A percentile compares a stretch with the other conserved stretches of the same genome.
phyloP scores from a whole-genome alignment of 148 eudicot genomes.

The Vaccinium macrocarpon region DNA sequence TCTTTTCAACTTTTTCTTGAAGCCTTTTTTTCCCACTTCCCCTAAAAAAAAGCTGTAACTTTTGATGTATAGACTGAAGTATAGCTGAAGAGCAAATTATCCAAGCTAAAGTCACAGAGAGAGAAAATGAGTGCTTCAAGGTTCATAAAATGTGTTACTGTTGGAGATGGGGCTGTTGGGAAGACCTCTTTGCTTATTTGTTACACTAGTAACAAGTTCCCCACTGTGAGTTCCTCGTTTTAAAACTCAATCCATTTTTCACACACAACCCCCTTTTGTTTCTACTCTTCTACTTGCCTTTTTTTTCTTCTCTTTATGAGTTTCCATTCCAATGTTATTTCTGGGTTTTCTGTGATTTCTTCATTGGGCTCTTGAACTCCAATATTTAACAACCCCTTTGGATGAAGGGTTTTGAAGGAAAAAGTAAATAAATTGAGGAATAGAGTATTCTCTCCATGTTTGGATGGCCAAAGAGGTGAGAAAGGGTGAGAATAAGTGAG shows the following conservation, averaged over 20 bases:
- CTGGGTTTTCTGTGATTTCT: conserved; percentile 16
- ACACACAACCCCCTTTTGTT: background rate
- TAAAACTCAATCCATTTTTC: background rate
- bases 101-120: background rate
- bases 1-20: conserved; percentile 8
- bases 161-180: conserved; percentile 99
- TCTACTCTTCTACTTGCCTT: background rate
- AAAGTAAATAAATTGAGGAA: too few relatives aligned
- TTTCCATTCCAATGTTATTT: background rate
- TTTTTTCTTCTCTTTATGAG: conserved; percentile 4
- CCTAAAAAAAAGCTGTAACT: background rate
- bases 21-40: background rate
- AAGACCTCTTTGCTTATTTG: conserved; percentile 97
- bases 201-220: conserved; percentile 96
- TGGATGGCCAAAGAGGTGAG: too few relatives aligned
- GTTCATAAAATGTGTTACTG: conserved; percentile 98
- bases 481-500: too few relatives aligned
- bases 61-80: background rate
- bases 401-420: too few relatives aligned
- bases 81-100: conserved; percentile 6
- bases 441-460: too few relatives aligned
- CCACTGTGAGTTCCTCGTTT: conserved; percentile 61
- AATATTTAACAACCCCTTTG: background rate
- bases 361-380: conserved; percentile 10
- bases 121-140: conserved; percentile 45